phyloP scores from a whole-genome alignment of 1,139 yeast genomes.

The Geotrichum macrosporum region DNA sequence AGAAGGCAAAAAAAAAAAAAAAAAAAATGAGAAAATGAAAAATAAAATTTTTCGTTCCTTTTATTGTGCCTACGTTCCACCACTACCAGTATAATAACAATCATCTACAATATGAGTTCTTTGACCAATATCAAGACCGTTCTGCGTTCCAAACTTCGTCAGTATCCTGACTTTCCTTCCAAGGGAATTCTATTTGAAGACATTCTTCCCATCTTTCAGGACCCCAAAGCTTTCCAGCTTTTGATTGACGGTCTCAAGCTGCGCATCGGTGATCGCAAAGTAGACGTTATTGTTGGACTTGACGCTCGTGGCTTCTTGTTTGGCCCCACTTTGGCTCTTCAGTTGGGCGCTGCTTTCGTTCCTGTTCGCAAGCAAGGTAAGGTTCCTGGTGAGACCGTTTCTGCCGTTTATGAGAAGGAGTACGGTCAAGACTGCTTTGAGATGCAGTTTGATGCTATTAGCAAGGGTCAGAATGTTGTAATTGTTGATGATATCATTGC shows the following conservation, averaged over 20 bases:
- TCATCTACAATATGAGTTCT: slow-evolving; percentile 8
- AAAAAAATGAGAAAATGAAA: no score
- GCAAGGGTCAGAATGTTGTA: slow-evolving; percentile 73
- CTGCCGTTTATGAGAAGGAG: slow-evolving; percentile 80
- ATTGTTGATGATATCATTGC: slow-evolving; percentile 96
- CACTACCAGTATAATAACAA: no score
- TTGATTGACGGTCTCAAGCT: slow-evolving; percentile 75
- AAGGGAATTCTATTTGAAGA: slow-evolving; percentile 95
- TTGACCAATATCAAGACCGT: slow-evolving; percentile 24
- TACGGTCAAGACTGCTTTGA: slow-evolving; percentile 86
- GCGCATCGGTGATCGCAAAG: slow-evolving; percentile 62
- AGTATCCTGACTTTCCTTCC: slow-evolving; percentile 88
- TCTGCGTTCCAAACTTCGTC: slow-evolving; percentile 41
- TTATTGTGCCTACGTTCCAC: no score
- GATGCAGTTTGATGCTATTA: slow-evolving; percentile 78
- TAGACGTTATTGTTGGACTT: slow-evolving; percentile 88
- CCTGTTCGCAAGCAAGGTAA: slow-evolving; percentile 95
- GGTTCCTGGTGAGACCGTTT: slow-evolving; percentile 77
- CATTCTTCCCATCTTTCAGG: slow-evolving; percentile 85
- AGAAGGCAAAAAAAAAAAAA: no score
- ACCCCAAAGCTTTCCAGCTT: slow-evolving; percentile 74
- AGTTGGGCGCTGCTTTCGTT: slow-evolving; percentile 82
- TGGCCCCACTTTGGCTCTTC: slow-evolving; percentile 92
- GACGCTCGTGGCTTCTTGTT: slow-evolving; percentile 96
- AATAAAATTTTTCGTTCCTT: no score